These are phyloP conservation scores for Colletotrichum sp. DNA, from an alignment of 2,329 filamentous ascomycete species.

Conservation along the genomic window DNA sequence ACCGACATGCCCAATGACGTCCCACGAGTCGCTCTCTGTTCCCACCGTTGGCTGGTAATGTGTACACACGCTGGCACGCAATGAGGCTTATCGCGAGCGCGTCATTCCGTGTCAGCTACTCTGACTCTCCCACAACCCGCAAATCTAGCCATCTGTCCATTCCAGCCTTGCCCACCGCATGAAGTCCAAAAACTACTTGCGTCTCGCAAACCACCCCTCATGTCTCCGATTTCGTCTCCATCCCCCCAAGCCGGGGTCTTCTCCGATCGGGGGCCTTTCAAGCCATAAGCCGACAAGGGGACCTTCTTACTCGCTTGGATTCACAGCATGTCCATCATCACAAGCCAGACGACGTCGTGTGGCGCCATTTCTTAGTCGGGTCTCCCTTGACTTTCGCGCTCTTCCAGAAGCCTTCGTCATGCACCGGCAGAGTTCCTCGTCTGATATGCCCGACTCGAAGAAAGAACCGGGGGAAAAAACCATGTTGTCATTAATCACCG, in stretches of 20 bases:
- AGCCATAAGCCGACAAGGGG: background rate
- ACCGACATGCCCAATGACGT: background rate
- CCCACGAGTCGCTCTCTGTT: background rate
- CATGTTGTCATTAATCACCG: background rate
- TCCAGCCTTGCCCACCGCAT: slow-evolving; percentile 20
- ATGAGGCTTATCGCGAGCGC: background rate
- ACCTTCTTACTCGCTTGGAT: background rate
- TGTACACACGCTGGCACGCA: background rate
- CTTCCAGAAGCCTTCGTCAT: slow-evolving; percentile 14
- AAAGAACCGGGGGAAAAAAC: background rate
- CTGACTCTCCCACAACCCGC: background rate
- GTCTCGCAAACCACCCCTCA: slow-evolving; percentile 4
- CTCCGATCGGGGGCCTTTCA: slow-evolving; percentile 1
- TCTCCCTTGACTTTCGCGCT: background rate
- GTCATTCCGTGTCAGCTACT: background rate
- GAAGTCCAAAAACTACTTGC: slow-evolving; percentile 10
- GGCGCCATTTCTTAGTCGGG: background rate
- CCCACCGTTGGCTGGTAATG: background rate
- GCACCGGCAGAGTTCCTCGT: background rate
- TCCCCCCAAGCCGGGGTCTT: background rate
- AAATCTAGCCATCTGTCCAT: slow-evolving; percentile 8
- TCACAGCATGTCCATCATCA: background rate
- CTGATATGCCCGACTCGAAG: background rate
- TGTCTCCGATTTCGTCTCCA: slow-evolving; percentile 12
- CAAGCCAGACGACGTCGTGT: background rate